Evolutionary conservation across 78 protist genomes (phyloP).

Genomic region (Polysphondylium violaceum): DNA sequence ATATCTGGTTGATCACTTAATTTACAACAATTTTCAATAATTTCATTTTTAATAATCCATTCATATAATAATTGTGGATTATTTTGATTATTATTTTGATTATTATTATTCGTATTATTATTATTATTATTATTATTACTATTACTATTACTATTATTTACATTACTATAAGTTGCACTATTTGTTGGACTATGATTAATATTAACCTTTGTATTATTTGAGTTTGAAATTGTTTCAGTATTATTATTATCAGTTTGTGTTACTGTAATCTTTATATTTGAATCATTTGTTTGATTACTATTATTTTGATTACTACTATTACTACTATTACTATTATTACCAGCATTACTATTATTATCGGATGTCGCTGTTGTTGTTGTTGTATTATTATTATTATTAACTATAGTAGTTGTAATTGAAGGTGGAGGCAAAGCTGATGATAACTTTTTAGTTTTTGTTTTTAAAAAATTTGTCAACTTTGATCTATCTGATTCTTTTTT

Average conservation of each 20-base stretch:
- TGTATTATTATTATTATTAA: neutral
- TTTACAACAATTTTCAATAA: slow-evolving; percentile 61
- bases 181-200: neutral
- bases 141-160: neutral
- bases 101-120: neutral
- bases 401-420: neutral
- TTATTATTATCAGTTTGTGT: too few species aligned
- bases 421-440: neutral
- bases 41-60: slow-evolving; percentile 64
- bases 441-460: slow-evolving; percentile 19
- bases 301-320: slow-evolving; percentile 10
- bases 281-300: neutral
- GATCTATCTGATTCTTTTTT: slow-evolving; percentile 20
- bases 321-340: neutral
- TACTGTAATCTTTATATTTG: neutral
- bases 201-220: neutral
- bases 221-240: too few species aligned
- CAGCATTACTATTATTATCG: neutral
- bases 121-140: slow-evolving; percentile 16
- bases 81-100: neutral
- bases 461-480: slow-evolving; percentile 19
- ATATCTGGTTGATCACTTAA: slow-evolving; percentile 74
- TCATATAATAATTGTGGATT: slow-evolving; percentile 49
- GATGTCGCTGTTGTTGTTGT: neutral
- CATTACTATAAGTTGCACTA: neutral